Evolutionary conservation across 148 eudicot species (phyloP), one percentile per base, ranked within the genome.

Genomic region (Salicornia ramosissima): DNA sequence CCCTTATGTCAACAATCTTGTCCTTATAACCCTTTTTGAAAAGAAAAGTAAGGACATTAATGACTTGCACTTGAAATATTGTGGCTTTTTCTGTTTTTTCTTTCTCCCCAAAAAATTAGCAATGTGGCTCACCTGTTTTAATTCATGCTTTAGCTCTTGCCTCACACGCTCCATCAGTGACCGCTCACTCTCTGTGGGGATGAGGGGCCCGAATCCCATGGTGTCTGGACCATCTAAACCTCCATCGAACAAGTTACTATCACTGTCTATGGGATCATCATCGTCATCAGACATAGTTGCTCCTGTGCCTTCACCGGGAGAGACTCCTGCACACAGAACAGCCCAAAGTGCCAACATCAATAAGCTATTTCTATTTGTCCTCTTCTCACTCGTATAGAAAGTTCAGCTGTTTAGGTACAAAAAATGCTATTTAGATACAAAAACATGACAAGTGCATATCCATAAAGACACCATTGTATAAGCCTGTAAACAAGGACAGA

Each of bases 251-350:
- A 90, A 49, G 81, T 86, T 86, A 49, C 81, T 69, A 25, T 86
- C 96, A 65, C 89, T 85, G 42, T 88, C 91, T 53, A 78, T 83
- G 6, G 85, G 91, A 52, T 88, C 96, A 53, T 92, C 94, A 3
- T 92, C 97, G 28, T 92, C 97, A 70, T 92, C 97, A 7, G 97
- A 92, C 97, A 92, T 92, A 33, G 96, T 90, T 29, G 97, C 96
- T 25, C 96, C 97, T 28, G 96, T 87, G 42, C 97, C 96, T 80
- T 90, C 96, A 22, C 88, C 93, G 33, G 94, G 93, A 40, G 94
- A 79, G 22, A 86, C 91, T 52, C 97, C 97, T 90, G 84, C 67
- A 67, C 33, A 53, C 54, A 59, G 22, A 56, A 54, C 24, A 55
- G 6, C 61, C 51, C 61, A 52, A 57, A 30, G 29, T 50, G 22